These are phyloP conservation scores for Diaporthe ampelina DNA, from an alignment of 2,329 filamentous ascomycete genomes.

Conservation along the genomic window DNA sequence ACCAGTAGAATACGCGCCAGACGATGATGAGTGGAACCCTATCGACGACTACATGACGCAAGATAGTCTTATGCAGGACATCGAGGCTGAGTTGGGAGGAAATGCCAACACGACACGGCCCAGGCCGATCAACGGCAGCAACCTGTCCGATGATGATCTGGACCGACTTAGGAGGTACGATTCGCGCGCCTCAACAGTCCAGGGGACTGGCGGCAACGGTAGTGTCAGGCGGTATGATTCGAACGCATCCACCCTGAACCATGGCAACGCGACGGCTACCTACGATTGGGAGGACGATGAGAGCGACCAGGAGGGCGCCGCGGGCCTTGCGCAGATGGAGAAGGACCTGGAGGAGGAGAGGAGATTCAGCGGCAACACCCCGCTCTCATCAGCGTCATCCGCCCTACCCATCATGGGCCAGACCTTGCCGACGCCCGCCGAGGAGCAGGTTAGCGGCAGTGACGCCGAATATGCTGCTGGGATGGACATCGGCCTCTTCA, in stretches of 20 bases:
- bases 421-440: constrained; percentile 60
- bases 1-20: constrained; percentile 60
- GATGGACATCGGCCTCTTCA: constrained; percentile 81
- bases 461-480: constrained; percentile 77
- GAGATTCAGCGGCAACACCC: constrained; percentile 68
- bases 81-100: constrained; percentile 67
- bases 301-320: constrained; percentile 89
- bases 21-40: constrained; percentile 52
- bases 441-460: constrained; percentile 66
- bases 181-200: constrained; percentile 63
- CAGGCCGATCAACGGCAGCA: constrained; percentile 59
- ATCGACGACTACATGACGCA: constrained; percentile 58
- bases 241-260: constrained; percentile 57
- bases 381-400: constrained; percentile 57
- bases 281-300: constrained; percentile 72
- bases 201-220: constrained; percentile 50
- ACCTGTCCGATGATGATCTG: constrained; percentile 61
- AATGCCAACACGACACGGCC: constrained; percentile 56
- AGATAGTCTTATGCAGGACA: constrained; percentile 70
- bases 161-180: constrained; percentile 64
- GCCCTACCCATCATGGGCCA: constrained; percentile 50
- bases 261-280: constrained; percentile 53
- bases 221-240: constrained; percentile 57
- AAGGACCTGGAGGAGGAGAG: constrained; percentile 86
- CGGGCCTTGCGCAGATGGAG: constrained; percentile 85